A percentile compares a stretch with the other conserved stretches of the same genome.
Conservation (phyloP, 2,329 filamentous ascomycete species). For the Colletotrichum limetticola region DNA sequence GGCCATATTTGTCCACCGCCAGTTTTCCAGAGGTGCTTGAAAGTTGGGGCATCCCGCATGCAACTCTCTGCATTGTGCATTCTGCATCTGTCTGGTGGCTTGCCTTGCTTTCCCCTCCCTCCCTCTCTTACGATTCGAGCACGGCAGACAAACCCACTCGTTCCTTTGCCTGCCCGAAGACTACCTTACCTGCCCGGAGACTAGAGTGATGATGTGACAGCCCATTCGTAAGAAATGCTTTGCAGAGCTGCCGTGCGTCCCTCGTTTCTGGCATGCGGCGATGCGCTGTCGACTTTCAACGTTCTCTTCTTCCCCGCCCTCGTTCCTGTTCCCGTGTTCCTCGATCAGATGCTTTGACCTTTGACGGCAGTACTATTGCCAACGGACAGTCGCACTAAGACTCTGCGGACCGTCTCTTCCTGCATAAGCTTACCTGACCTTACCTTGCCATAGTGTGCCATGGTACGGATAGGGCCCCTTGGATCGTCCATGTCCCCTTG, state of each 20-base stretch:
- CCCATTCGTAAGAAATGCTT: neutral
- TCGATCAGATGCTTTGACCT: conserved; percentile 26
- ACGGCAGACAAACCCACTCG: neutral
- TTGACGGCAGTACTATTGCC: conserved; percentile 14
- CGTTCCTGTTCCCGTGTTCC: neutral
- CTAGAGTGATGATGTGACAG: neutral
- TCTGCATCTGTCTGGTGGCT: conserved; percentile 5
- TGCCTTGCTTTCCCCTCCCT: neutral
- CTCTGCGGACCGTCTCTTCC: conserved; percentile 26
- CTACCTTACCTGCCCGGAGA: no score
- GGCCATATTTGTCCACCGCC: conserved; percentile 5
- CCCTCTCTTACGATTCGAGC: neutral
- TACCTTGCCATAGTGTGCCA: conserved; percentile 1
- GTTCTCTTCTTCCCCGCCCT: neutral
- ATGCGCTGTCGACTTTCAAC: no score
- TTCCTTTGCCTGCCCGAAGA: neutral
- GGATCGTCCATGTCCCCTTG: conserved; percentile 10
- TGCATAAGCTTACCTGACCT: conserved; percentile 29
- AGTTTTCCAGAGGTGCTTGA: conserved; percentile 1
- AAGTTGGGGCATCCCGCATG: conserved; percentile 15
- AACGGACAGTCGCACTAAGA: conserved; percentile 21
- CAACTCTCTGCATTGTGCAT: conserved; percentile 16
- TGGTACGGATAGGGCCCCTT: conserved; percentile 10
- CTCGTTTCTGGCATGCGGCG: neutral
- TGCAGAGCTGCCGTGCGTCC: neutral